phyloP scores from a whole-genome alignment of 2,329 filamentous ascomycete genomes.

The Claviceps pusilla region DNA sequence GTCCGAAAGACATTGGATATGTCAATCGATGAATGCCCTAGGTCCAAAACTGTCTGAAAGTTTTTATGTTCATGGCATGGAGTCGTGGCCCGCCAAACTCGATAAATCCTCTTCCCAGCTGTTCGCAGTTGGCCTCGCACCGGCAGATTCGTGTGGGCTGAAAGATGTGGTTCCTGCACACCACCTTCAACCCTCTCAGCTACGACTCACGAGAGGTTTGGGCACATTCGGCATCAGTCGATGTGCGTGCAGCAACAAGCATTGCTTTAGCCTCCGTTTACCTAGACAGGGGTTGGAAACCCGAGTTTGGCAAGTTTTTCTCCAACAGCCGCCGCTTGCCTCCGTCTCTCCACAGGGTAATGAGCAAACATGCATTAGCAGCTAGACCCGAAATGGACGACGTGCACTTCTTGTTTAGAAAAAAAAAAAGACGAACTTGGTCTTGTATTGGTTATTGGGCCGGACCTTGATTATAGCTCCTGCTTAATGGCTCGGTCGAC shows the following conservation, averaged over 20 bases:
- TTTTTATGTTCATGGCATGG: neutral
- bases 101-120: neutral
- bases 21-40: neutral
- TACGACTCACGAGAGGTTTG: conserved; percentile 2
- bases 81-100: too few species aligned
- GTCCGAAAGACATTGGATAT: neutral
- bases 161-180: conserved; percentile 15
- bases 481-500: neutral
- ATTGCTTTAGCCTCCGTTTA: neutral
- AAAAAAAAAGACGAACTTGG: neutral
- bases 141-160: conserved; percentile 12
- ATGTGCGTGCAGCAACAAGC: neutral
- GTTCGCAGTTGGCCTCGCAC: neutral
- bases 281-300: neutral
- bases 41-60: neutral
- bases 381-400: neutral
- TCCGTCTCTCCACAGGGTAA: neutral
- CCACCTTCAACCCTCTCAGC: conserved; percentile 10
- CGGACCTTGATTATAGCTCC: neutral
- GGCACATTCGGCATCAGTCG: neutral
- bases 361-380: neutral
- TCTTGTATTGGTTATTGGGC: neutral
- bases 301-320: neutral
- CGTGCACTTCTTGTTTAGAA: neutral
- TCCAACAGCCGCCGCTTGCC: too few species aligned